Base-by-base conservation (phyloP, 345 rosid genomes). In the Linum trigynum region DNA sequence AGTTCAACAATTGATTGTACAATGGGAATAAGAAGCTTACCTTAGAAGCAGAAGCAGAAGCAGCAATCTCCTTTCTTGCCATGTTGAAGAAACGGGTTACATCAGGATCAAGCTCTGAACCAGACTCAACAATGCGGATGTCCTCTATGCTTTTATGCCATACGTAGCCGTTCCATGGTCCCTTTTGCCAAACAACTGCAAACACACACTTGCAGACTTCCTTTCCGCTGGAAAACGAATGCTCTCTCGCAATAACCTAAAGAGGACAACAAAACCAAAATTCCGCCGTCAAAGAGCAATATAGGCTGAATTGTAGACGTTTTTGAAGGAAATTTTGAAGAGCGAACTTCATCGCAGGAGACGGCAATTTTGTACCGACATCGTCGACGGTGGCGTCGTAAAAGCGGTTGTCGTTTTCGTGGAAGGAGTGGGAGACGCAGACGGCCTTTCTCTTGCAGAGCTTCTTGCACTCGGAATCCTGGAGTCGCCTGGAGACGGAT, bases 371-470 rank as follows among this genome's bases (percentile, higher is more conserved):
- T 41, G 5, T 45, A 61, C 68, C 12, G 1, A 81, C 85, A 41
- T 67, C 61, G 1, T 83, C 87, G 3, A 83, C 60, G 14, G 74
- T 17, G 71, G 81, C 85, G 67, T 81, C 88, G 74, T 73, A 75
- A 76, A 73, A 84, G 58, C 62, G 82, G 71, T 23, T 1, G 58
- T 79, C 84, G 32, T 11, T 1, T 11, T 5, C 38, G 50, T 2
- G 15, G 23, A 76, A 61, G 63, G 75, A 60, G 16, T 69, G 68
- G 5, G 88, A 74, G 64, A 73, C 84, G 56, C 84, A 84, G 48
- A 83, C 73, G 2, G 7, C 53, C 3, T 7, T 57, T 57, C 79
- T 83, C 5, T 40, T 8, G 17, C 16, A 40, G 36, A 77, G 67
- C 12, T 51, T 38, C 48, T 12, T 11, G 65, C 87, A 83, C 36